A percentile compares a stretch with the other conserved stretches of the same genome.
Evolutionary conservation across 1,284 basidiomycete species (phyloP).

Genomic region (Ustilago curta): DNA sequence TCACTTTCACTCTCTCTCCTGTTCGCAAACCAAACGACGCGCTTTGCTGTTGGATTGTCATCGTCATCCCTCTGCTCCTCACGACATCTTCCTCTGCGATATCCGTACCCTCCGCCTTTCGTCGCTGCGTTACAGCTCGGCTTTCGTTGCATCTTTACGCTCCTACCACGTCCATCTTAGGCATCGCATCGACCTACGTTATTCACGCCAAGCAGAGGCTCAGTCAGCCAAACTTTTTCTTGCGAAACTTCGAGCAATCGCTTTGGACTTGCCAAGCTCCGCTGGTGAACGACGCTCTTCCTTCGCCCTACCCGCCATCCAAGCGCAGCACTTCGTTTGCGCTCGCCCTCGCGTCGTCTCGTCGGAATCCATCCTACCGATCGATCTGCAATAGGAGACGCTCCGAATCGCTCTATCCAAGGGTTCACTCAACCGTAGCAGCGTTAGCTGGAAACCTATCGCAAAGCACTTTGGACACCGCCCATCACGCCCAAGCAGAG

Average conservation of each 20-base stretch:
- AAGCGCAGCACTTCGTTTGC: neutral
- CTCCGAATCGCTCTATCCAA: neutral
- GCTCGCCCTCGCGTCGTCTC: neutral
- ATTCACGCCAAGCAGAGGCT: neutral
- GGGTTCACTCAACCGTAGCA: slow-evolving; percentile 1
- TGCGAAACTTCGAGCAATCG: neutral
- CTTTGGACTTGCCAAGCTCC: no score
- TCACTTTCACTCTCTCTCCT: neutral
- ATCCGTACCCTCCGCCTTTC: neutral
- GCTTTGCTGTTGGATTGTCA: neutral
- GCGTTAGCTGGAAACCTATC: neutral
- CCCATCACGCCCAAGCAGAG: neutral
- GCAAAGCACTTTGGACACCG: neutral
- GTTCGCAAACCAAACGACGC: slow-evolving; percentile 1
- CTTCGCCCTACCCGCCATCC: no score
- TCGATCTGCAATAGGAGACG: neutral
- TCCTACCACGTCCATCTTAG: slow-evolving; percentile 13
- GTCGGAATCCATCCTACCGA: neutral
- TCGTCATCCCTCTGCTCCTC: slow-evolving; percentile 2
- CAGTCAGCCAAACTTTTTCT: slow-evolving; percentile 1
- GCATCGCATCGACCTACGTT: slow-evolving; percentile 1
- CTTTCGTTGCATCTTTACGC: neutral
- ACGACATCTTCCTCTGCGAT: neutral
- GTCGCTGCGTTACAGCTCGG: slow-evolving; percentile 1
- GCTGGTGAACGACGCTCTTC: no score